Percentiles rank a stretch among this genome's conserved stretches.
phyloP scores from a whole-genome alignment of 305 asterid genomes.

The Solanum hybrid region DNA sequence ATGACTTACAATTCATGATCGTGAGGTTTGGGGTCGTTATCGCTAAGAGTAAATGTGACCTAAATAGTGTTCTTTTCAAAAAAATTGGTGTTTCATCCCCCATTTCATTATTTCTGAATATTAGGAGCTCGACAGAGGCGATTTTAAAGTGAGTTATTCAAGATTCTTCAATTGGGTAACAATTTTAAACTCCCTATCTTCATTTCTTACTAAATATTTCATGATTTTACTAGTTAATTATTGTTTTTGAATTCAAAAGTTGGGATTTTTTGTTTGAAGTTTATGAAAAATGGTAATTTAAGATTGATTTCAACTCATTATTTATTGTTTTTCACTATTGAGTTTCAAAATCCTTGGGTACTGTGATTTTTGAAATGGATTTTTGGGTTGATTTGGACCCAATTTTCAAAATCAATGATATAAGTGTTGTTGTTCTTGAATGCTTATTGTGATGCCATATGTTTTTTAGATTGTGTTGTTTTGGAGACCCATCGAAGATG shows the following conservation, averaged over 20 bases:
- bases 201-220: neutral
- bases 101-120: neutral
- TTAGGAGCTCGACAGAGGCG: neutral
- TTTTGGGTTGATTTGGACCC: neutral
- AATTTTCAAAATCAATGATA: too few relatives aligned
- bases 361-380: too few relatives aligned
- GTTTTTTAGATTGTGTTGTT: too few relatives aligned
- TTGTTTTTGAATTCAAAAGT: neutral
- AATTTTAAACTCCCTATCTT: neutral
- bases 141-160: neutral
- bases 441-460: too few relatives aligned
- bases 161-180: neutral
- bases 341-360: neutral
- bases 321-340: neutral
- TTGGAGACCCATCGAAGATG: neutral
- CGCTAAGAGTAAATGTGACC: neutral
- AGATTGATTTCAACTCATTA: too few relatives aligned
- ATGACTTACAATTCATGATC: too few relatives aligned
- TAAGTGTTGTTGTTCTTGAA: neutral
- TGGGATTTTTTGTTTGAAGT: neutral
- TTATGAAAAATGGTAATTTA: too few relatives aligned
- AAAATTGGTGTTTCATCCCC: neutral
- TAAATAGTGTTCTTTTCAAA: neutral
- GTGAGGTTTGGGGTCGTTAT: neutral
- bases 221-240: neutral